phyloP scores from a whole-genome alignment of 176 grass and related monocot genomes.

The Phragmites australis region DNA sequence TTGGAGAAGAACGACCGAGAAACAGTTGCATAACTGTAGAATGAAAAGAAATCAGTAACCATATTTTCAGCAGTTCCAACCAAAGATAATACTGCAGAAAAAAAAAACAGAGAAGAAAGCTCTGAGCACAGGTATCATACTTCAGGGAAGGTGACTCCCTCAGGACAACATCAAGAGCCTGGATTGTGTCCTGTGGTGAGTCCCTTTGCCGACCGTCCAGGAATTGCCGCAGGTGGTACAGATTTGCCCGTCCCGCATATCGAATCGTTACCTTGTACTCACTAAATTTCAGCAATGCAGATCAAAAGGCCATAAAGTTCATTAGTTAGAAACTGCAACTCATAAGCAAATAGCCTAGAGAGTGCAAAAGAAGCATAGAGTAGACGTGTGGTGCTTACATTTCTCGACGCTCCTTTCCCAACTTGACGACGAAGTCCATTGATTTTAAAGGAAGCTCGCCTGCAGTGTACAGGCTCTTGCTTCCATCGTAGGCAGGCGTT shows the following conservation, averaged over 20 bases:
- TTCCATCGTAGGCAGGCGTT: slow-evolving; percentile 67
- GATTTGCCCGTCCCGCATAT: slow-evolving; percentile 41
- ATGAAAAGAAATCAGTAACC: not conserved
- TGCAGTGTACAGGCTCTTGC: slow-evolving; percentile 76
- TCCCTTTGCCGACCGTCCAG: slow-evolving; percentile 45
- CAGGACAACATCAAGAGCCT: slow-evolving; percentile 74
- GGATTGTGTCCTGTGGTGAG: slow-evolving; percentile 63
- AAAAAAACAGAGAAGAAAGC: not conserved
- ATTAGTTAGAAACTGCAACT: slow-evolving; percentile 24
- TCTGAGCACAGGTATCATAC: slow-evolving; percentile 34
- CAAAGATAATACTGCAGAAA: not conserved
- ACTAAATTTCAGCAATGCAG: slow-evolving; percentile 39
- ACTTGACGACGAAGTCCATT: slow-evolving; percentile 66
- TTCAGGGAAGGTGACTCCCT: slow-evolving; percentile 67
- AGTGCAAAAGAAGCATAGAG: not conserved
- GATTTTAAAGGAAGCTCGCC: slow-evolving; percentile 62
- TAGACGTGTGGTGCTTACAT: slow-evolving; percentile 8
- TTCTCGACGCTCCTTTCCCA: slow-evolving; percentile 40
- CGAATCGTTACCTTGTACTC: slow-evolving; percentile 67
- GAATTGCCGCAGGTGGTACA: slow-evolving; percentile 60
- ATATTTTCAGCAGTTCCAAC: slow-evolving; percentile 5
- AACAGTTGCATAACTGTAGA: slow-evolving; percentile 64
- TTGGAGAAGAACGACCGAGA: slow-evolving; percentile 80
- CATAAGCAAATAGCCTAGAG: not conserved
- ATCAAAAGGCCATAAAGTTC: slow-evolving; percentile 23